Base-by-base conservation (phyloP, 23 red algal genomes). In the Gracilariopsis chorda region DNA sequence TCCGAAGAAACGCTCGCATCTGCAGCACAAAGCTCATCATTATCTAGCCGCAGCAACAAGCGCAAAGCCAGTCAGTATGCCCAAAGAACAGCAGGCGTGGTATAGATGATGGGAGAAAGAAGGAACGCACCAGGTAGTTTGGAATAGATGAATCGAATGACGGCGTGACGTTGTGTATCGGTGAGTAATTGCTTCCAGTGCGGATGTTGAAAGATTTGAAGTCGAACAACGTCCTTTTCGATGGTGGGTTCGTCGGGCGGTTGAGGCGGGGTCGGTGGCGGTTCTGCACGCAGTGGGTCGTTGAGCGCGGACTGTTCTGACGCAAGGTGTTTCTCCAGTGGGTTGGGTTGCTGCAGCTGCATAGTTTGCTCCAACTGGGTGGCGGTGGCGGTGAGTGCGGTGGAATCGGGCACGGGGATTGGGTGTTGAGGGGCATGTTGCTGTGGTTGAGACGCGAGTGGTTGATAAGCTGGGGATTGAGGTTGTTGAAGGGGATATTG, bases 131-230 rank as follows among this genome's bases (percentile, higher is more conserved):
- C 14, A 19, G 20, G 23, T 73, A 73, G 67, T 25, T 73, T 73
- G 0, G 67, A 73, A 23, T 25, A 46, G 47, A 73, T 73, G 47
- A 27, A 24, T 73, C 40, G 42, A 20, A 73, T 42, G 20, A 73
- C 33, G 7, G 67, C 47, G 0, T 46, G 39, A 8, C 67, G 36
- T 7, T 73, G 39, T n/a, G 39, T 42, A 45, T 20, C 13, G 10
- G 67, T 73, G 67, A 73, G 67, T 24, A 73, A 46, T n/a, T 46
- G 39, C 32, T 73, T 73, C 67, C 67, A 73, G 67, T 73, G 42
- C 8, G 67, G 67, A 45, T 73, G 36, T 23, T 73, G 39, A 24
- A 73, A 73, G 30, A 73, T 9, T 10, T 12, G n/a, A 23, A 42
- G 47, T 42, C 42, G 30, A 46, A 73, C 39, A 10, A 45, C 67